Evolutionary conservation across 2,329 filamentous ascomycete genomes (phyloP), one percentile per base, ranked within the genome.

Genomic region (Blastomyces parvus): DNA sequence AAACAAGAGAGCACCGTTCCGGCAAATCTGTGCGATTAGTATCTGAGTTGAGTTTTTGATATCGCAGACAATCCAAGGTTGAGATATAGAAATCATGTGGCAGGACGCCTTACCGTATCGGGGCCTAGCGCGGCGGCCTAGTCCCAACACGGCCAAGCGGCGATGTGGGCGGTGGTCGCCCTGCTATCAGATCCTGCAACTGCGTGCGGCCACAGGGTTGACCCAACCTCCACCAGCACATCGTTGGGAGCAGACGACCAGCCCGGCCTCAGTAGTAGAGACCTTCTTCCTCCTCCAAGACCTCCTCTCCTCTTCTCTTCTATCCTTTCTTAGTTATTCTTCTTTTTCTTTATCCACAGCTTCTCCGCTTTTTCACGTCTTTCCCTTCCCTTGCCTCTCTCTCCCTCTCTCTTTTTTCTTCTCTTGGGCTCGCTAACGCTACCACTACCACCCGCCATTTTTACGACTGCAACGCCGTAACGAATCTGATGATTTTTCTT

Each of bases 401-500:
- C 33, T 36, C 8, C 62, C 60, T 60, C 48, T 59, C 63, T 64
- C 63, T 64, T 63, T 67, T 64, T 63, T 67, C 60, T 63, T 60
- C 55, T 62, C 62, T 58, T 66, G 62, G 52, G 60, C 64, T 50
- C 67, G 44, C n/a, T 25, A 65, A 44, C 40, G 40, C 60, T 68
- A 17, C 67, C 64, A 60, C 59, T 67, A 66, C 64, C 65, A 62
- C 64, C 64, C 61, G 62, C 69, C 58, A 50, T 64, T 65, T 70
- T 74, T 69, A 76, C 72, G 74, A 76, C 69, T 74, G 60, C 52
- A 62, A 65, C 57, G 64, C 63, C 61, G 46, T 76, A 72, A 76
- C 70, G 74, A 76, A 68, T 70, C 67, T 73, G 70, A 76, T 62
- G 64, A 59, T 63, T 65, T 63, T 60, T 53, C 62, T 59, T 61